Base-by-base conservation (phyloP, 2,329 filamentous ascomycete genomes). In the Aspergillus udagawae region DNA sequence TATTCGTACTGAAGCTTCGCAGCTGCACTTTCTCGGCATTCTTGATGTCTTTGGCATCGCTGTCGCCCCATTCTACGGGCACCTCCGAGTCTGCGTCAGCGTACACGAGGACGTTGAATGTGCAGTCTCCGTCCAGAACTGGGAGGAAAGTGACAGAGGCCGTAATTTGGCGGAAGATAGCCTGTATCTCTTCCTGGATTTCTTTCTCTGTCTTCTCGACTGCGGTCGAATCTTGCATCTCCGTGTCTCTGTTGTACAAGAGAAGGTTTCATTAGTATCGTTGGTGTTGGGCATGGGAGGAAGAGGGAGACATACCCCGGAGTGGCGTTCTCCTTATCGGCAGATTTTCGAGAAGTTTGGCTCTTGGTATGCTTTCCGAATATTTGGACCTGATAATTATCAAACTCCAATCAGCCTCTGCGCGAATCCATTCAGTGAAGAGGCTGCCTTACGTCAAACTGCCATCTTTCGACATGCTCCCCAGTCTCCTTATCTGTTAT, bases 21-120 rank as follows among this genome's bases (percentile, higher is more conserved):
- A 99, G 79, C 78, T 97, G 92, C 29, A 99, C 94, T 71, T 94
- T 92, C 80, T 99, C 94, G 45, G 91, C 93, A 67, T 94, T 90
- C 71, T 87, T 82, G 65, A 99, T 97, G 80, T 99, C 94, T 79
- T 96, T 97, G 54, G 93, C 92, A 75, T 97, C 94, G 65, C 91
- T 96, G 77, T 99, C 94, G 49, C 94, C 94, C 94, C 94, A 99
- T 75, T 99, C 94, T 57, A 99, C 88, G 3, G 94, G 94, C 14
- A 99, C 94, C 50, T 97, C 93, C 57, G 90, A 94, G 75, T 97
- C 92, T 20, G 92, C 92, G 72, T 99, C 93, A 53, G 94, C 94
- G 72, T 99, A 99, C 3, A 99, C 94, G 44, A 99, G 83, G 50
- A 99, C 93, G 70, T 99, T 99, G 82, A 99, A 99, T 10, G 94